Percentiles rank a stretch among this genome's conserved stretches.
These are phyloP conservation scores for Talaromyces amestolkiae DNA, from an alignment of 2,329 filamentous ascomycete species.

Conservation along the genomic window DNA sequence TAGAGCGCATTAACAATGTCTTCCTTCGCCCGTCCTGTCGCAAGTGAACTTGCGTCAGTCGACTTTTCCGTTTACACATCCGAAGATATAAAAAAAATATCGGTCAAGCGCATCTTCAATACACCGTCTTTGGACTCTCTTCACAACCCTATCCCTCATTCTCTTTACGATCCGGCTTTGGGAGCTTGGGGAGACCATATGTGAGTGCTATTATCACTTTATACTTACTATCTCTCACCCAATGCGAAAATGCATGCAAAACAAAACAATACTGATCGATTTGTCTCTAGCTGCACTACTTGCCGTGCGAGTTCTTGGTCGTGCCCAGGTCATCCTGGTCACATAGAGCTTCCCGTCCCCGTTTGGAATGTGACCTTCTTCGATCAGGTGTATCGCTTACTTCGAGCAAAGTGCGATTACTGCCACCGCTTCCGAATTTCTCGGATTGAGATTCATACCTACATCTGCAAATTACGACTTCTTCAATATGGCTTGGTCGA, in stretches of 20 bases:
- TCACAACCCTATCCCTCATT: conserved; percentile 82
- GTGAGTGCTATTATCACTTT: conserved; percentile 52
- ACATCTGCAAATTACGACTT: conserved; percentile 78
- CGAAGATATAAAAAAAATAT: conserved; percentile 81
- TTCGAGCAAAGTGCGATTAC: conserved; percentile 85
- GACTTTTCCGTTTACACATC: conserved; percentile 83
- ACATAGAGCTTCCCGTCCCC: conserved; percentile 89
- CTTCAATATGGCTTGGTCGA: conserved; percentile 79
- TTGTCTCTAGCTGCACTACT: conserved; percentile 72
- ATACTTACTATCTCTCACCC: neutral
- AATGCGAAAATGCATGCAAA: neutral
- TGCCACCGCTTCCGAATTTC: conserved; percentile 82
- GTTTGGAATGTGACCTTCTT: conserved; percentile 98
- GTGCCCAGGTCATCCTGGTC: conserved; percentile 90
- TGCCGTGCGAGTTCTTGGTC: conserved; percentile 78
- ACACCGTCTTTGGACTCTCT: conserved; percentile 91
- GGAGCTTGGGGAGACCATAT: conserved; percentile 83
- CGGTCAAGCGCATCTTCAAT: conserved; percentile 91
- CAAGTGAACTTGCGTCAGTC: conserved; percentile 79
- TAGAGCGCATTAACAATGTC: conserved; percentile 43
- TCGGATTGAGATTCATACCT: conserved; percentile 72
- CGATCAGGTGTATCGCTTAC: conserved; percentile 80
- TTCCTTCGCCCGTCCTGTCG: conserved; percentile 67
- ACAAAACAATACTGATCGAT: neutral
- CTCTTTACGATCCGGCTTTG: conserved; percentile 87